Conservation (phyloP, 495 filamentous ascomycete species). For the Penicillium canariense region DNA sequence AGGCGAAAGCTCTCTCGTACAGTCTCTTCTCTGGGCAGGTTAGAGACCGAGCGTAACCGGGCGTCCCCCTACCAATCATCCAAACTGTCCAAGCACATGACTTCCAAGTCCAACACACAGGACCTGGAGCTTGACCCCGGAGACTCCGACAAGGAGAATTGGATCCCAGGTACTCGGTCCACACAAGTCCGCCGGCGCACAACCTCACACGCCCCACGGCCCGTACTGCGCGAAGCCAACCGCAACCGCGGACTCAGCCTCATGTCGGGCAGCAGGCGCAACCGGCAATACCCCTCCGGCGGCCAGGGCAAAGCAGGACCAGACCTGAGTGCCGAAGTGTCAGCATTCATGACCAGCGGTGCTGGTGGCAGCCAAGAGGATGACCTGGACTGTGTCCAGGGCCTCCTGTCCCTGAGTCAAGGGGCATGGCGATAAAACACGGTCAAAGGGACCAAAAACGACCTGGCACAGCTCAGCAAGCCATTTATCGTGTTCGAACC, state of each 20-base stretch:
- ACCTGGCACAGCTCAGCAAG: not conserved
- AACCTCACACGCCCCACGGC: slow-evolving; percentile 37
- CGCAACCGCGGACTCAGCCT: slow-evolving; percentile 27
- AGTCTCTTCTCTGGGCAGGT: slow-evolving; percentile 62
- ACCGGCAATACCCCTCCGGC: slow-evolving; percentile 32
- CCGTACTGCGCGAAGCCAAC: slow-evolving; percentile 47
- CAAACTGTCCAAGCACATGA: slow-evolving; percentile 28
- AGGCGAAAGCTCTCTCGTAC: slow-evolving; percentile 60
- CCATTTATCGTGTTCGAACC: not conserved
- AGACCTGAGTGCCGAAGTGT: slow-evolving; percentile 56
- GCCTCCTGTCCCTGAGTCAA: slow-evolving; percentile 70
- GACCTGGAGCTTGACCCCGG: slow-evolving; percentile 49
- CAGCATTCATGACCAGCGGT: slow-evolving; percentile 63
- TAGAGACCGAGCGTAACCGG: slow-evolving; percentile 50
- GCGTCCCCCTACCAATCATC: slow-evolving; percentile 10
- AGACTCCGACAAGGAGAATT: slow-evolving; percentile 95
- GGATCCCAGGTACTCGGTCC: slow-evolving; percentile 58
- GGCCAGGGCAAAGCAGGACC: slow-evolving; percentile 29
- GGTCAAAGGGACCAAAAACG: not conserved
- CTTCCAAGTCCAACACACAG: slow-evolving; percentile 26
- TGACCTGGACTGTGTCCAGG: slow-evolving; percentile 77
- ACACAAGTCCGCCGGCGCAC: slow-evolving; percentile 39
- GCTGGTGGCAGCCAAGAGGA: slow-evolving; percentile 60
- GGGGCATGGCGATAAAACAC: slow-evolving; percentile 54
- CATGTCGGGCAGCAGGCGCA: slow-evolving; percentile 34